Percentiles rank a stretch among this genome's conserved stretches.
Conservation (phyloP, 1,284 basidiomycete species). For the Trichosporon inkin region DNA sequence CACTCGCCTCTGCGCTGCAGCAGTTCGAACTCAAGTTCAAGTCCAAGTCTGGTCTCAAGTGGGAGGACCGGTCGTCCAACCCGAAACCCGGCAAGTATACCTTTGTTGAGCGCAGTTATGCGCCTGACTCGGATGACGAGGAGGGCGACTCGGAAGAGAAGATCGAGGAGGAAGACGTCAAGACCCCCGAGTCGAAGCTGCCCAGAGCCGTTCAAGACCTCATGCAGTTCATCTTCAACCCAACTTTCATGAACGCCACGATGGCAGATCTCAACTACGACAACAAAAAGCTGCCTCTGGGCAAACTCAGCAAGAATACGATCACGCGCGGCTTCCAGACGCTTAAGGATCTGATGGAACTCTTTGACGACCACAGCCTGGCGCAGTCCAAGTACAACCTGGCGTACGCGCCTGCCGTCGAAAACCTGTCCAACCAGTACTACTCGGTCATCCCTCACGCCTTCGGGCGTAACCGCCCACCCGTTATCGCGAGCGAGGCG, state of each 20-base stretch:
- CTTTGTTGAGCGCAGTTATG: slow-evolving; percentile 24
- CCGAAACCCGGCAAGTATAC: slow-evolving; percentile 22
- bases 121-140: slow-evolving; percentile 18
- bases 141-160: slow-evolving; percentile 12
- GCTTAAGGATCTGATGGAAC: slow-evolving; percentile 56
- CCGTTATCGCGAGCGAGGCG: slow-evolving; percentile 51
- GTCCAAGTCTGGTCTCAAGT: slow-evolving; percentile 24
- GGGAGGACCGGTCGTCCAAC: slow-evolving; percentile 11
- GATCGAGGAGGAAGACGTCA: slow-evolving; percentile 12
- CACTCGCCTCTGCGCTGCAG: slow-evolving; percentile 5
- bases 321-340: slow-evolving; percentile 21
- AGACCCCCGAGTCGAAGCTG: slow-evolving; percentile 18
- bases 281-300: slow-evolving; percentile 63
- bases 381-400: slow-evolving; percentile 32
- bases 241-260: slow-evolving; percentile 54
- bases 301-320: slow-evolving; percentile 46
- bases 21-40: slow-evolving; percentile 24
- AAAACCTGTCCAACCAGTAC: slow-evolving; percentile 53
- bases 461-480: slow-evolving; percentile 58
- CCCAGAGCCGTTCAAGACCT: slow-evolving; percentile 48
- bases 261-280: slow-evolving; percentile 68
- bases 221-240: slow-evolving; percentile 58
- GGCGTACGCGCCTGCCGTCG: slow-evolving; percentile 46
- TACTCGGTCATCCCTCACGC: slow-evolving; percentile 61
- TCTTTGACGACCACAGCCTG: slow-evolving; percentile 54